Base-by-base conservation (phyloP, 1,284 basidiomycete genomes). In the Paramarasmius palmivorus region DNA sequence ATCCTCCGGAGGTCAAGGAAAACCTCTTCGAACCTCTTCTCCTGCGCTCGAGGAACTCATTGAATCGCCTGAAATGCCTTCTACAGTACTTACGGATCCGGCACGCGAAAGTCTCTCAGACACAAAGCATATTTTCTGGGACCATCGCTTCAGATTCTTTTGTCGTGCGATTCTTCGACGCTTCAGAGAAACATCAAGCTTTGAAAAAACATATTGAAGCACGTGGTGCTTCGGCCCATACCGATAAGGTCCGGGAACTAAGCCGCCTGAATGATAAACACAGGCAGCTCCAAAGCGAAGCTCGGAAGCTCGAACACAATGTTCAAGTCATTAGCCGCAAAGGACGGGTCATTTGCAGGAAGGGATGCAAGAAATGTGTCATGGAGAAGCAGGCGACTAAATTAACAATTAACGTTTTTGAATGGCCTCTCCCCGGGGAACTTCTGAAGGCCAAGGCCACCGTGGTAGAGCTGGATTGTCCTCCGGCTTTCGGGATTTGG, bases 401-500 rank as follows among this genome's bases (percentile, higher is more conserved):
- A 1, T 29, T 69, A 50, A 20, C 22, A 17, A 68, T 70, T 29
- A 39, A 20, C 3, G 50, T 61, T 9, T 55, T 63, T 34, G 69
- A 71, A 48, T 68, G 66, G 69, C 68, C 67, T 3, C 51, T 70
- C 20, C 67, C 69, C 3, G 32, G 49, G 10, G 53, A 60, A 8
- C 19, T 22, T 5, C 8, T 59, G 1, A 37, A 52, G 4, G 59
- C 59, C 2, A 35, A 63, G 34, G 47, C 39, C 2, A 53, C 59
- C 1, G 63, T 70, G 2, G 68, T 71, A 45, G 69, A 71, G 42
- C 54, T 70, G n/a, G 36, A 49, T 2, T 59, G 57, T 19, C 69
- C 69, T 0, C 8, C 32, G 1, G 38, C 42, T 2, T 66, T 69
- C 49, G 32, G 52, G 8, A 55, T 58, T 19, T 71, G 69, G 69